Evolutionary conservation across 768 basidiomycete genomes (phyloP).

Genomic region (Trametes sanguinea): DNA sequence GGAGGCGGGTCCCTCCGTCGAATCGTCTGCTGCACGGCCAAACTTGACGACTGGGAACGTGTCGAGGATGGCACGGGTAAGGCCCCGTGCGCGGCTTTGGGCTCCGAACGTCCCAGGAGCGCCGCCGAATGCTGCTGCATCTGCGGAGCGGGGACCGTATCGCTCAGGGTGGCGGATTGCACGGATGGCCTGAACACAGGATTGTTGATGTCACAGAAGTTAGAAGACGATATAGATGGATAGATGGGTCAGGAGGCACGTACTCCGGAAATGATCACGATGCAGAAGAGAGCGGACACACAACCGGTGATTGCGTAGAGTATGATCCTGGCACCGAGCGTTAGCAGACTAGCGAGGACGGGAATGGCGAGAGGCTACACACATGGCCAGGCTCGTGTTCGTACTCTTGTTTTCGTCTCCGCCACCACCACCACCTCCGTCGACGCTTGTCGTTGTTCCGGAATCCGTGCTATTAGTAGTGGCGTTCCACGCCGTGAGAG

Average conservation of each 20-base stretch:
- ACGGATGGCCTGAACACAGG: conserved; percentile 60
- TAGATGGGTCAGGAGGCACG: conserved; percentile 28
- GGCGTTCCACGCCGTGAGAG: conserved; percentile 64
- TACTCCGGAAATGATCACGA: conserved; percentile 85
- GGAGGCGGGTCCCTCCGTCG: conserved; percentile 4
- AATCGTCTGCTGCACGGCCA: conserved; percentile 36
- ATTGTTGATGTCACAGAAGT: not conserved
- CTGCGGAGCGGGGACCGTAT: conserved; percentile 72
- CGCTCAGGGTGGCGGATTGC: conserved; percentile 88
- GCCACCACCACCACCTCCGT: conserved; percentile 3
- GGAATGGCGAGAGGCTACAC: conserved; percentile 24
- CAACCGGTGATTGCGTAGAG: conserved; percentile 88
- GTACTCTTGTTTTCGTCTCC: not conserved
- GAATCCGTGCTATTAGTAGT: conserved; percentile 40
- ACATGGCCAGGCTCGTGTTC: conserved; percentile 68
- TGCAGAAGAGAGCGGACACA: conserved; percentile 80
- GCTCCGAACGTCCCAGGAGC: conserved; percentile 35
- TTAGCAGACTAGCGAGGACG: not conserved
- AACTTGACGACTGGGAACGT: conserved; percentile 96
- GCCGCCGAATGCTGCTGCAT: conserved; percentile 27
- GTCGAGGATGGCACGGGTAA: conserved; percentile 91
- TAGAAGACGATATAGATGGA: not conserved
- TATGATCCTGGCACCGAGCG: conserved; percentile 57
- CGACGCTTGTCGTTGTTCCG: conserved; percentile 27
- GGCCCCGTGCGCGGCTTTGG: conserved; percentile 77